Base-by-base conservation (phyloP, 2,329 filamentous ascomycete genomes). In the Bipolaris sorokiniana region DNA sequence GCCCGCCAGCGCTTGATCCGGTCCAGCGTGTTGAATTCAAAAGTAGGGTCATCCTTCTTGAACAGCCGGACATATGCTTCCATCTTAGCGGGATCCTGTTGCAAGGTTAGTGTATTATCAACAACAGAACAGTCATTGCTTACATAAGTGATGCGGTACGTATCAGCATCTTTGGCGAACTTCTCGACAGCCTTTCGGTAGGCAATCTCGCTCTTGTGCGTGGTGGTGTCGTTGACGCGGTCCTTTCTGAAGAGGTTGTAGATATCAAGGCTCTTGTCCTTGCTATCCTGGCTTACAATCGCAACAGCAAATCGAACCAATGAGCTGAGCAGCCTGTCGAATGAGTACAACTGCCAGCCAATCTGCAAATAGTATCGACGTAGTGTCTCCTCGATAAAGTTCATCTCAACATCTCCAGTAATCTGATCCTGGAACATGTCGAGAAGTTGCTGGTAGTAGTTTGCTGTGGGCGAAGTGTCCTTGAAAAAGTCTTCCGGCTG, bases 261-360 rank as follows among this genome's bases (percentile, higher is more conserved):
- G 58, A 99, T 90, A 59, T 98, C 93, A 5, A 90, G 87, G 36
- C 91, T 97, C 83, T 95, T 96, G 74, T 99, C 95, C 79, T 97
- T 97, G 45, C 86, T 84, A 68, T 99, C 95, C 3, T 86, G 86
- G 69, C 88, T 92, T 71, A 93, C 90, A 74, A 96, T 92, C n/a
- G 86, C 86, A 16, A 92, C 83, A 22, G 90, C 92, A 56, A 93
- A 89, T 56, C 92, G 90, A 56, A 90, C 89, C 37, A 97, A 85
- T 1, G 89, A 89, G 71, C 88, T 88, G 51, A 98, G 85, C 28
- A 97, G 86, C 73, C 96, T 93, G 71, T 96, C 91, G 63, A 98
- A 88, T 4, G 91, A 93, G 80, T 98, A 99, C 37, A 98, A 80
- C 69, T 92, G 92, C 90, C 94, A 99, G 6, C 95, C 95, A 64